phyloP scores from a whole-genome alignment of 352 stramenopile species.

The Globisporangium orthogonon region DNA sequence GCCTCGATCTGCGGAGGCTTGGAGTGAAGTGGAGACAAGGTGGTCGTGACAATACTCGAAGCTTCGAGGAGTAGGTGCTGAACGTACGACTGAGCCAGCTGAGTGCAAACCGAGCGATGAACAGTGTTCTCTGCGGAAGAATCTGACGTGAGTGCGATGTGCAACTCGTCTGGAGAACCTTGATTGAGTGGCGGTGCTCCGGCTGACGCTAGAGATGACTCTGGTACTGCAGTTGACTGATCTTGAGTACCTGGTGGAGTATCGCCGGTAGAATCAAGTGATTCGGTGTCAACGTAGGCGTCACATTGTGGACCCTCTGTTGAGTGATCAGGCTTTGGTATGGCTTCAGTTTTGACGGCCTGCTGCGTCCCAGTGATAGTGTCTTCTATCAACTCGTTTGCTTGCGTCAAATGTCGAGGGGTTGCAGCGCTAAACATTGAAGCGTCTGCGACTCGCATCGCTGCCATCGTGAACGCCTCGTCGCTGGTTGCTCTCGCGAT shows the following conservation, averaged over 20 bases:
- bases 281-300: background rate
- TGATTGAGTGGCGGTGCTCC: background rate
- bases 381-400: background rate
- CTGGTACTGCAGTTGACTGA: background rate
- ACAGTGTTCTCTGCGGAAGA: background rate
- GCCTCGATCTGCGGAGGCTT: background rate
- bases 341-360: too few species aligned
- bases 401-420: background rate
- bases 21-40: background rate
- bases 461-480: conserved; percentile 7
- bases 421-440: background rate
- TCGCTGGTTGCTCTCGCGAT: conserved; percentile 17
- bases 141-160: background rate
- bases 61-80: background rate
- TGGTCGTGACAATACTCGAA: background rate
- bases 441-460: conserved; percentile 5
- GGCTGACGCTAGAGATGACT: background rate
- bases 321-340: background rate
- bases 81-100: conserved; percentile 3
- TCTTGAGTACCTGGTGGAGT: background rate
- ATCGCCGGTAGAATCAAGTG: background rate
- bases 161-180: background rate
- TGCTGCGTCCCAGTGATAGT: too few species aligned
- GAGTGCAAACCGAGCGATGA: background rate
- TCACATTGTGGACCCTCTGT: background rate